A percentile compares a stretch with the other conserved stretches of the same genome.
Conservation (phyloP, 2,329 filamentous ascomycete genomes). For the Clarireedia hainanense region DNA sequence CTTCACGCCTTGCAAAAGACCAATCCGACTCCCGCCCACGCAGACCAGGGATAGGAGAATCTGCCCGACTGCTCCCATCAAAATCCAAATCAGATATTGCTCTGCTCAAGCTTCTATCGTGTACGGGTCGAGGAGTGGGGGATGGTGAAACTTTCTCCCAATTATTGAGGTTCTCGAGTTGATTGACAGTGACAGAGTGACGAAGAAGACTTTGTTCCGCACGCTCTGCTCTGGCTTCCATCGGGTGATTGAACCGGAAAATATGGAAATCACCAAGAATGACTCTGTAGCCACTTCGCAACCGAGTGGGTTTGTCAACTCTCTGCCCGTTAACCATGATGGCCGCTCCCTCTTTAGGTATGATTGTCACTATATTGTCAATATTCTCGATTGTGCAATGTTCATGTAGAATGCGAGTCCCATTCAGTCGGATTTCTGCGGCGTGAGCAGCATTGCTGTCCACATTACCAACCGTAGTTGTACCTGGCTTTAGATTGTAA, state of each 20-base stretch:
- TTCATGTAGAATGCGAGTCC: slow-evolving; percentile 82
- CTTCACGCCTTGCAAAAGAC: slow-evolving; percentile 87
- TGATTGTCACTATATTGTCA: slow-evolving; percentile 85
- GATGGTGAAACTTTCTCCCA: slow-evolving; percentile 53
- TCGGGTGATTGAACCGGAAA: slow-evolving; percentile 95
- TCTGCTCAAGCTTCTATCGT: slow-evolving; percentile 76
- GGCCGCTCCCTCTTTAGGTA: slow-evolving; percentile 83
- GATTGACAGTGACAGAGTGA: slow-evolving; percentile 64
- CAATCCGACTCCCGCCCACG: slow-evolving; percentile 81
- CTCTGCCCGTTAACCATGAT: slow-evolving; percentile 97
- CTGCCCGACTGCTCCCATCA: slow-evolving; percentile 59
- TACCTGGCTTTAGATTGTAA: slow-evolving; percentile 95
- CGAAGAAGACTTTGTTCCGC: slow-evolving; percentile 82
- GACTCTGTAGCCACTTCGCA: slow-evolving; percentile 88
- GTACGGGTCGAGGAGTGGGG: slow-evolving; percentile 52
- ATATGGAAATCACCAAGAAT: slow-evolving; percentile 98
- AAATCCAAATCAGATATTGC: slow-evolving; percentile 68
- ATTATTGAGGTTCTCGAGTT: slow-evolving; percentile 47
- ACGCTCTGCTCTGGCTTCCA: slow-evolving; percentile 88
- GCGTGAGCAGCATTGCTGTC: slow-evolving; percentile 68
- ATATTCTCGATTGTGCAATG: slow-evolving; percentile 90
- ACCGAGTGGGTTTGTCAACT: slow-evolving; percentile 73
- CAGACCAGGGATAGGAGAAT: slow-evolving; percentile 63
- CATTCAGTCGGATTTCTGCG: slow-evolving; percentile 88
- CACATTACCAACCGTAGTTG: slow-evolving; percentile 88